Evolutionary conservation across 768 basidiomycete genomes (phyloP).

Genomic region (Trametopsis cervina): DNA sequence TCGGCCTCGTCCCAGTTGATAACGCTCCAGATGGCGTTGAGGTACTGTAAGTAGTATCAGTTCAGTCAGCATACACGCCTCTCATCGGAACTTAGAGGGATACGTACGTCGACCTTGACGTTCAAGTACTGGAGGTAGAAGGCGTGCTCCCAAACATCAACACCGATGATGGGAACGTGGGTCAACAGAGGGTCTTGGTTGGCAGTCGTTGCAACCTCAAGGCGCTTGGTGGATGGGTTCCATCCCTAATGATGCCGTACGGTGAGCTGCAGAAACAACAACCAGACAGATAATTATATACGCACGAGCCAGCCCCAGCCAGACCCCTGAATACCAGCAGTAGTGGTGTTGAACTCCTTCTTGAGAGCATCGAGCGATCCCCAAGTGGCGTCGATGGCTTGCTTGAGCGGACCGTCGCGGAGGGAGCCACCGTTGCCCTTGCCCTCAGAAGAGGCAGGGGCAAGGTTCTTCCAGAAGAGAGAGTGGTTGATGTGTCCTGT

Average conservation of each 20-base stretch:
- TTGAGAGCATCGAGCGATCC: conserved; percentile 67
- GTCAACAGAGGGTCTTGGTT: conserved; percentile 91
- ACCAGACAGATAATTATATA: conserved; percentile 15
- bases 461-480: conserved; percentile 94
- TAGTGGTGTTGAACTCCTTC: conserved; percentile 79
- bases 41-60: conserved; percentile 40
- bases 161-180: conserved; percentile 79
- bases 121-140: conserved; percentile 97
- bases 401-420: conserved; percentile 57
- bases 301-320: conserved; percentile 97
- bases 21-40: conserved; percentile 70
- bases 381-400: conserved; percentile 54
- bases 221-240: conserved; percentile 55
- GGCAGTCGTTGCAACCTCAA: conserved; percentile 86
- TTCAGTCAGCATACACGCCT: not conserved
- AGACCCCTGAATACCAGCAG: conserved; percentile 84
- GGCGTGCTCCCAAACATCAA: conserved; percentile 95
- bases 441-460: conserved; percentile 46
- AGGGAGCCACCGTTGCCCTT: conserved; percentile 58
- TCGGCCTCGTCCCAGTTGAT: conserved; percentile 74
- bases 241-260: conserved; percentile 48
- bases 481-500: conserved; percentile 90
- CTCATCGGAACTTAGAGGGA: not conserved
- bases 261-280: not conserved
- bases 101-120: conserved; percentile 84